These are phyloP conservation scores for Solanum lycopersicoides DNA, from an alignment of 257 asterid species.

Conservation along the genomic window DNA sequence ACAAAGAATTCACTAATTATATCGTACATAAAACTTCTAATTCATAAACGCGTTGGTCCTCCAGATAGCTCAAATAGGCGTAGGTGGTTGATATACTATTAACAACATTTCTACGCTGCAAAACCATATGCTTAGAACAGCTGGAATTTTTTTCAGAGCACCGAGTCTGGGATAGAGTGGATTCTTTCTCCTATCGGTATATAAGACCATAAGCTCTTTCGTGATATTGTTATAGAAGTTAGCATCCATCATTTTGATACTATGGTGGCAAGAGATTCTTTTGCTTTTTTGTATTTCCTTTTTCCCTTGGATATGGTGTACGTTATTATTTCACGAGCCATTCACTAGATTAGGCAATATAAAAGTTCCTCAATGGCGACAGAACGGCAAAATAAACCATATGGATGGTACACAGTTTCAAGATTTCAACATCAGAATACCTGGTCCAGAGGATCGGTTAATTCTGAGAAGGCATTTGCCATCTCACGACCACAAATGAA, in stretches of 20 bases:
- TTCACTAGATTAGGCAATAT: neutral
- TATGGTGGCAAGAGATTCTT: neutral
- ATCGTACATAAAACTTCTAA: neutral
- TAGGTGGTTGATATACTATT: neutral
- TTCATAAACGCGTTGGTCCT: neutral
- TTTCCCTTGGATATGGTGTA: neutral
- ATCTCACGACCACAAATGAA: constrained; percentile 86
- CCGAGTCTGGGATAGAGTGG: neutral
- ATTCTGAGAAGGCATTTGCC: constrained; percentile 88
- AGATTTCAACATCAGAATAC: constrained; percentile 14
- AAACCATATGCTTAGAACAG: neutral
- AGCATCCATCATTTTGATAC: neutral
- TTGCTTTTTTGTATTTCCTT: neutral
- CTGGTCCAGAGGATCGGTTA: constrained; percentile 96
- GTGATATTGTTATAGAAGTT: neutral
- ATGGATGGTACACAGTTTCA: neutral
- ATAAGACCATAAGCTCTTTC: neutral
- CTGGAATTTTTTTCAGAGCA: neutral
- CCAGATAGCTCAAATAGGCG: neutral
- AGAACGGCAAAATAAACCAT: neutral
- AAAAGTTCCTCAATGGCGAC: neutral
- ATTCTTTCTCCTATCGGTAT: neutral
- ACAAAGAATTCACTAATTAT: neutral
- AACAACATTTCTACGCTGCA: neutral
- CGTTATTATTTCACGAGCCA: neutral